These are phyloP conservation scores for Letharia columbiana DNA, from an alignment of 495 filamentous ascomycete species.

Conservation along the genomic window DNA sequence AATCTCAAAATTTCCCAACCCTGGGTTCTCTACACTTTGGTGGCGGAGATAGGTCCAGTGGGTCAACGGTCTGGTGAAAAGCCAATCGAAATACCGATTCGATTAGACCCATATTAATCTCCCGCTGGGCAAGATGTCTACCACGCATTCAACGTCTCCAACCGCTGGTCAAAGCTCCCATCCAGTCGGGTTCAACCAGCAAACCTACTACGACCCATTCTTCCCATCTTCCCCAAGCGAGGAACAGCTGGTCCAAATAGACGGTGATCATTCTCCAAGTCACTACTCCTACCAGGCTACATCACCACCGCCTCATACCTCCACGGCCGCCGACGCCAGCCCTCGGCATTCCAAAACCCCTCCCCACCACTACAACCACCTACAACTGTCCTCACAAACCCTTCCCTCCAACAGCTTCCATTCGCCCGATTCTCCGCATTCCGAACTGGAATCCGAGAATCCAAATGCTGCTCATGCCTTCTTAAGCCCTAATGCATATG, in stretches of 20 bases:
- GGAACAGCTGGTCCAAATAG: slow-evolving; percentile 23
- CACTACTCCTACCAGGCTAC: slow-evolving; percentile 16
- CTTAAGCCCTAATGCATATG: slow-evolving; percentile 21
- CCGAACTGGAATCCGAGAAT: slow-evolving; percentile 8
- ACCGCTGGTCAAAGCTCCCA: slow-evolving; percentile 15
- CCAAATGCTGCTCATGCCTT: slow-evolving; percentile 18
- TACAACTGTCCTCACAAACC: slow-evolving; percentile 6
- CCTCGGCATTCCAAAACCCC: slow-evolving; percentile 2
- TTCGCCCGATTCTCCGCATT: slow-evolving; percentile 4
- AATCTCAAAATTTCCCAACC: not conserved
- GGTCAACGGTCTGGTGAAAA: not conserved
- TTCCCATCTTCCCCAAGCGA: slow-evolving; percentile 23
- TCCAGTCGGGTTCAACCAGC: slow-evolving; percentile 25
- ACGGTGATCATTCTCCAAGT: slow-evolving; percentile 17
- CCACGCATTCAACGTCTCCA: slow-evolving; percentile 14
- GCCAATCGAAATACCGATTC: slow-evolving; percentile 1
- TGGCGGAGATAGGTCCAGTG: slow-evolving; percentile 6
- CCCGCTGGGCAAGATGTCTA: slow-evolving; percentile 13
- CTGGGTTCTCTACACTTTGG: slow-evolving; percentile 8
- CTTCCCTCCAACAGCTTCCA: slow-evolving; percentile 8
- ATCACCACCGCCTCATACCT: slow-evolving; percentile 17
- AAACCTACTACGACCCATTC: slow-evolving; percentile 26
- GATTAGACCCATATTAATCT: slow-evolving; percentile 9
- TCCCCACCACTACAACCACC: slow-evolving; percentile 7
- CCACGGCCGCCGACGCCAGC: slow-evolving; percentile 3